Base-by-base conservation (phyloP, 768 basidiomycete genomes). In the Suillus bovinus region DNA sequence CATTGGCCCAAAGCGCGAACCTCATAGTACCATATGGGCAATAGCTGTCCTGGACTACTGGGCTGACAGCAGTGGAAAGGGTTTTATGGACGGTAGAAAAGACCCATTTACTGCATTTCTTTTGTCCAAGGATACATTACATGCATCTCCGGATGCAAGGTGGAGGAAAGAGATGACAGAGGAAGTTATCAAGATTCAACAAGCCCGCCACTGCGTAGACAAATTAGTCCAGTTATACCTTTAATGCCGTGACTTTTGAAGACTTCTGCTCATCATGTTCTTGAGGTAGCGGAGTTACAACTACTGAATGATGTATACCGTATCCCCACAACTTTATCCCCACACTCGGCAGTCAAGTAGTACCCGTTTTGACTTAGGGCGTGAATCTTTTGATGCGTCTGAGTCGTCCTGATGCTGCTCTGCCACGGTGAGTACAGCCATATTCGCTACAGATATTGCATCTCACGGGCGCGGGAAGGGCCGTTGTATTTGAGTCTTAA, bases 11-110 rank as follows among this genome's bases (percentile, higher is more conserved):
- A 20, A 56, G 38, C 38, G 38, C 16, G 38, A 56, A 13, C 20
- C 50, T n/a, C 36, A 13, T 13, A n/a, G n/a, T n/a, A 56, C 38
- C 3, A 17, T 3, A 5, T 56, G 55, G 55, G 60, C 52, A 41
- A 61, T 63, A n/a, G 63, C 60, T 17, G 20, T 63, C 20, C 31
- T 63, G 60, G 63, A 63, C 17, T 61, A 61, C 13, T 56, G 55
- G 55, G 11, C 27, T n/a, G 33, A 49, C 7, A 10, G 5, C 3
- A 27, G 53, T 22, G 59, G 59, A 10, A 33, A 4, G 4, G 55
- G 60, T 16, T 31, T 54, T 22, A 36, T 46, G 20, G 59, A 60
- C 50, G 22, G 34, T 4, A 56, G 38, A 27, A 3, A 7, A 20
- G 20, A 55, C 0, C 22, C 59, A 6, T 63, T 61, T 41, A 63